A percentile compares a stretch with the other conserved stretches of the same genome.
Conservation (phyloP, 2,329 filamentous ascomycete species). For the Aspergillus sp. region DNA sequence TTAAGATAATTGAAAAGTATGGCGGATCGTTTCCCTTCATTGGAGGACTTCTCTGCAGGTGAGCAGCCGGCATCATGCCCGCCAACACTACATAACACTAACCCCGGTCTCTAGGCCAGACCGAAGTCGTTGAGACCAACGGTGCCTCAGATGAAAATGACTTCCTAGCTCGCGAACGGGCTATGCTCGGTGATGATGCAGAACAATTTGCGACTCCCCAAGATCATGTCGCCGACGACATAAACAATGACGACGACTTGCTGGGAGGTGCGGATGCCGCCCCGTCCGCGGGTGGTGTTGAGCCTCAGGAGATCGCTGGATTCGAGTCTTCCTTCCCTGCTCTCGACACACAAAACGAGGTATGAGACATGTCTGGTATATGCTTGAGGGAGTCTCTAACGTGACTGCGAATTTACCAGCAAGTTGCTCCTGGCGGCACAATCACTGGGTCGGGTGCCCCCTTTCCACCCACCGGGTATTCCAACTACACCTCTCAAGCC, state of each 20-base stretch:
- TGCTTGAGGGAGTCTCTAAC: slow-evolving; percentile 15
- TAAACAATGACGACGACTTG: slow-evolving; percentile 69
- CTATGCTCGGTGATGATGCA: slow-evolving; percentile 87
- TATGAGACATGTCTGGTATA: slow-evolving; percentile 40
- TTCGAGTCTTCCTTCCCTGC: slow-evolving; percentile 94
- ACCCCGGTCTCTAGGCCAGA: slow-evolving; percentile 36
- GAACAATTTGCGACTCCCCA: slow-evolving; percentile 80
- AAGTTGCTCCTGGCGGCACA: slow-evolving; percentile 72
- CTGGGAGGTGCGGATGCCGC: slow-evolving; percentile 60
- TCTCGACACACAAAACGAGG: slow-evolving; percentile 72
- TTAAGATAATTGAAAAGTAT: slow-evolving; percentile 46
- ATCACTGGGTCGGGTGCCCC: slow-evolving; percentile 72
- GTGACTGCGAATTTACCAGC: slow-evolving; percentile 47
- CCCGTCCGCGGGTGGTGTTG: slow-evolving; percentile 20
- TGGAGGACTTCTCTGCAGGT: slow-evolving; percentile 73
- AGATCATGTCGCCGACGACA: slow-evolving; percentile 61
- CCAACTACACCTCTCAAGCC: slow-evolving; percentile 55
- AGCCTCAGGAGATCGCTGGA: slow-evolving; percentile 50
- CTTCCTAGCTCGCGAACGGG: slow-evolving; percentile 90
- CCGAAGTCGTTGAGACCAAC: slow-evolving; percentile 34
- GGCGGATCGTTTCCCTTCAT: slow-evolving; percentile 77
- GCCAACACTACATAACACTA: slow-evolving; percentile 27
- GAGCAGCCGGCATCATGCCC: slow-evolving; percentile 33
- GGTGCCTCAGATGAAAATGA: slow-evolving; percentile 66
- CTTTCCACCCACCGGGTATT: slow-evolving; percentile 56